Percentiles rank a stretch among this genome's conserved stretches.
Conservation (phyloP, 2,329 filamentous ascomycete species). For the Xylaria sp. region DNA sequence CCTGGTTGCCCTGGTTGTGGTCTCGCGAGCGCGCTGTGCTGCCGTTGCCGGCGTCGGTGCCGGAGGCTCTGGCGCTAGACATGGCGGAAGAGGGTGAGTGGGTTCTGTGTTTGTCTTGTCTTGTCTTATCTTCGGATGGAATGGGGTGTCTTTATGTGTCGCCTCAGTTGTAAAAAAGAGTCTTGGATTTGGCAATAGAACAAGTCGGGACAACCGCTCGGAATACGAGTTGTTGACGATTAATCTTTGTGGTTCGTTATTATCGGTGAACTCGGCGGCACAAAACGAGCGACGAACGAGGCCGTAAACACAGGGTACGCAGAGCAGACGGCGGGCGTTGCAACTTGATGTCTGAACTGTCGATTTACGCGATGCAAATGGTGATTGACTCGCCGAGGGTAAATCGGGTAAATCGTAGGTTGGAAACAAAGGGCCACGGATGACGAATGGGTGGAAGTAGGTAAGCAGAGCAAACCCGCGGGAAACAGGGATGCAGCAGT, state of each 20-base stretch:
- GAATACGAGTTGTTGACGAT: background rate
- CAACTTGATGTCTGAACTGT: background rate
- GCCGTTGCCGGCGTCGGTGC: conserved; percentile 43
- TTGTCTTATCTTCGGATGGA: background rate
- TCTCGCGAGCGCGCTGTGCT: conserved; percentile 48
- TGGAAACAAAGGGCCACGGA: background rate
- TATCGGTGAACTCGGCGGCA: background rate
- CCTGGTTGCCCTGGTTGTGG: conserved; percentile 72
- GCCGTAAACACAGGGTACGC: background rate
- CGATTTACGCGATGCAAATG: background rate
- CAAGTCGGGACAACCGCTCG: background rate
- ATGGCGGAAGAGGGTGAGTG: conserved; percentile 26
- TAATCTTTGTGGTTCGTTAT: background rate
- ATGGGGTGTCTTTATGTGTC: background rate
- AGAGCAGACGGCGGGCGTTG: background rate
- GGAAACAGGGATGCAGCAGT: background rate
- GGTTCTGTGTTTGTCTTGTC: background rate
- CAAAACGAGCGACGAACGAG: conserved; percentile 1
- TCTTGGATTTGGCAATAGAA: background rate
- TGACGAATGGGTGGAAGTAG: background rate
- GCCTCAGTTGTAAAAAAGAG: background rate
- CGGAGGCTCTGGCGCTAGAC: conserved; percentile 50
- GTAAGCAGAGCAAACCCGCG: background rate
- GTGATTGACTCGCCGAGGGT: background rate
- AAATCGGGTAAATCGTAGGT: background rate